Percentiles rank a stretch among this genome's conserved stretches.
phyloP scores from a whole-genome alignment of 1,284 basidiomycete genomes.

The Rhodotorula sp. region DNA sequence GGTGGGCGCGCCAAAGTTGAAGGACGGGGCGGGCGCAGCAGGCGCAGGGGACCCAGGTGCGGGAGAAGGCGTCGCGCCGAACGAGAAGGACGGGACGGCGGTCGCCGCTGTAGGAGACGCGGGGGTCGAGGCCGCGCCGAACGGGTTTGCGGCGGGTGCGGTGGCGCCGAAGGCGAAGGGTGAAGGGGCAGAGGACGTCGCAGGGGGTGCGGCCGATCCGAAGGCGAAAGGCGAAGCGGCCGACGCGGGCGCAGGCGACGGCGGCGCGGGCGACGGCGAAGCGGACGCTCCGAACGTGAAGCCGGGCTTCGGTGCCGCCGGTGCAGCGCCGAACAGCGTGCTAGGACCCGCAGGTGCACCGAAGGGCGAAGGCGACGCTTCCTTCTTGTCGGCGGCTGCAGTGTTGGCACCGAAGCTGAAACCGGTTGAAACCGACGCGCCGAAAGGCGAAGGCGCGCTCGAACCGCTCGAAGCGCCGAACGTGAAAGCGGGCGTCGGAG shows the following conservation, averaged over 20 bases:
- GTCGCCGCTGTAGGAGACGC: not conserved
- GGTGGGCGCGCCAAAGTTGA: slow-evolving; percentile 17
- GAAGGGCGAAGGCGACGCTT: slow-evolving; percentile 16
- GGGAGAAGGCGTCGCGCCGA: slow-evolving; percentile 8
- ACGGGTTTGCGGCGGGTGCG: slow-evolving; percentile 2
- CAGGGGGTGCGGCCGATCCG: slow-evolving; percentile 3
- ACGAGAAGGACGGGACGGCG: not conserved
- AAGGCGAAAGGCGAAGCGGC: slow-evolving; percentile 22
- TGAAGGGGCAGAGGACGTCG: not conserved
- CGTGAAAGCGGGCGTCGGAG: slow-evolving; percentile 15
- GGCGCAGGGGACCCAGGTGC: slow-evolving; percentile 18
- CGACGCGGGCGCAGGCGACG: slow-evolving; percentile 5
- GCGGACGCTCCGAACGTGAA: slow-evolving; percentile 25
- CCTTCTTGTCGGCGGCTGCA: slow-evolving; percentile 3
- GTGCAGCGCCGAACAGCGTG: slow-evolving; percentile 16
- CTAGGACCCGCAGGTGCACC: slow-evolving; percentile 1
- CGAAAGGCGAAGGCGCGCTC: not conserved
- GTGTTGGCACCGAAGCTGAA: slow-evolving; percentile 20
- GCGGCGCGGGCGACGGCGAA: slow-evolving; percentile 24
- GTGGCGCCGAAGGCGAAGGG: slow-evolving; percentile 12
- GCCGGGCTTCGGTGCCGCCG: slow-evolving; percentile 9
- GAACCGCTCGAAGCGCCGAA: slow-evolving; percentile 12
- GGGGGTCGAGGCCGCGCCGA: not conserved
- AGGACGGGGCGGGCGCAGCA: slow-evolving; percentile 3
- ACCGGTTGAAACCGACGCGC: not conserved